A percentile compares a stretch with the other conserved stretches of the same genome.
Evolutionary conservation across 176 grass and related monocot species (phyloP).

Genomic region (Musa acuminata): DNA sequence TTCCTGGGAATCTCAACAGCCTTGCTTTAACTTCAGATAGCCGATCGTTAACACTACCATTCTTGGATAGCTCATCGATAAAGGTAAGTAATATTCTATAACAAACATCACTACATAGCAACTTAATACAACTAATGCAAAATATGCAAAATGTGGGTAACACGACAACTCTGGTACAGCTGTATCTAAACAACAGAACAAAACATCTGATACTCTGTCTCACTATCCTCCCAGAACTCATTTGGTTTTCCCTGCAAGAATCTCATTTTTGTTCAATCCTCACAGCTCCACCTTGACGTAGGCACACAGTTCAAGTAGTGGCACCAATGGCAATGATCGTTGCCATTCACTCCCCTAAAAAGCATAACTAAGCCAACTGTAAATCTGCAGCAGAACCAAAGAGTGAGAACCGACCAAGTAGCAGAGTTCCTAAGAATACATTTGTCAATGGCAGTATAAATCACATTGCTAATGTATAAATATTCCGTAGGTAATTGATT

Average conservation of each 20-base stretch:
- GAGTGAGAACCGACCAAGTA: background rate
- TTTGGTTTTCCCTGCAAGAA: background rate
- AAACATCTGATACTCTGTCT: background rate
- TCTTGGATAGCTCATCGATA: background rate
- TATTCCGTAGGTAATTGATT: too few species aligned
- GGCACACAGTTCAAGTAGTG: conserved; percentile 87
- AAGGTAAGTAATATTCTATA: background rate
- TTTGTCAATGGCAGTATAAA: too few species aligned
- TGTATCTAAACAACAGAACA: background rate
- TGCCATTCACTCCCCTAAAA: conserved; percentile 80
- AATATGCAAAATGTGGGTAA: background rate
- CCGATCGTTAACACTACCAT: background rate
- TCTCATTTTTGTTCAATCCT: conserved; percentile 15
- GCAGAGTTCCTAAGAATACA: background rate
- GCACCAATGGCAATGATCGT: conserved; percentile 84
- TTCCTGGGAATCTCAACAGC: background rate
- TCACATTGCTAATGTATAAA: too few species aligned
- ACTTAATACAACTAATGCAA: background rate
- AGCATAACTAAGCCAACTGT: conserved; percentile 69
- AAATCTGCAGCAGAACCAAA: conserved; percentile 42
- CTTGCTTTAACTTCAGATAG: background rate
- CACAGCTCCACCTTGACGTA: conserved; percentile 82
- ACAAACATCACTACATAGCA: background rate
- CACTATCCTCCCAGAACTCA: background rate
- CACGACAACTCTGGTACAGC: background rate